Percentiles rank a stretch among this genome's conserved stretches.
These are phyloP conservation scores for Cercophora sp. DNA, from an alignment of 495 filamentous ascomycete species.

Conservation along the genomic window DNA sequence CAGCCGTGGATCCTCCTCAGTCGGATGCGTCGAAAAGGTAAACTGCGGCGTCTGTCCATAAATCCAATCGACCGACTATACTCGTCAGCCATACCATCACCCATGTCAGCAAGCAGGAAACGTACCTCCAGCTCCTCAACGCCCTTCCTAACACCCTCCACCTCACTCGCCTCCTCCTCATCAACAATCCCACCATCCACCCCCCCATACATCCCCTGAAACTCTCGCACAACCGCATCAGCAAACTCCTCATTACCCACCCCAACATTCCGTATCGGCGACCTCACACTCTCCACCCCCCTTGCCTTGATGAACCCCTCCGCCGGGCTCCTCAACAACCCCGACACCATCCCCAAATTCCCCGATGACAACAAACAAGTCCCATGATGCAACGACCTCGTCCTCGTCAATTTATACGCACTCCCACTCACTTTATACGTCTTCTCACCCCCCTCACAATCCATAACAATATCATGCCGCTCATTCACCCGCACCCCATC, in stretches of 20 bases:
- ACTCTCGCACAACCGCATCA: slow-evolving; percentile 47
- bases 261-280: slow-evolving; percentile 72
- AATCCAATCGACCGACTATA: slow-evolving; percentile 68
- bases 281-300: slow-evolving; percentile 91
- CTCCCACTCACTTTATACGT: slow-evolving; percentile 83
- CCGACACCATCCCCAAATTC: slow-evolving; percentile 61
- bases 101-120: background rate
- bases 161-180: slow-evolving; percentile 19
- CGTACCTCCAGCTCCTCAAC: slow-evolving; percentile 55
- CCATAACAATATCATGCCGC: slow-evolving; percentile 88
- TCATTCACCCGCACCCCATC: slow-evolving; percentile 65
- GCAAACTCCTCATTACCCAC: slow-evolving; percentile 48
- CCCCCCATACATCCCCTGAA: slow-evolving; percentile 51
- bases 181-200: slow-evolving; percentile 33
- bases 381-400: slow-evolving; percentile 81
- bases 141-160: slow-evolving; percentile 44
- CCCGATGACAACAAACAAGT: slow-evolving; percentile 76
- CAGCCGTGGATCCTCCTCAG: slow-evolving; percentile 51
- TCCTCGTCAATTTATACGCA: slow-evolving; percentile 83
- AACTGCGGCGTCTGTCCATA: slow-evolving; percentile 84
- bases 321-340: slow-evolving; percentile 68
- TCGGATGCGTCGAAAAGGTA: slow-evolving; percentile 56
- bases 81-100: background rate
- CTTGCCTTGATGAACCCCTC: slow-evolving; percentile 69
- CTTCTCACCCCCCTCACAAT: slow-evolving; percentile 25